Evolutionary conservation across 352 stramenopile species (phyloP).

Genomic region (Blastocystis sp.): DNA sequence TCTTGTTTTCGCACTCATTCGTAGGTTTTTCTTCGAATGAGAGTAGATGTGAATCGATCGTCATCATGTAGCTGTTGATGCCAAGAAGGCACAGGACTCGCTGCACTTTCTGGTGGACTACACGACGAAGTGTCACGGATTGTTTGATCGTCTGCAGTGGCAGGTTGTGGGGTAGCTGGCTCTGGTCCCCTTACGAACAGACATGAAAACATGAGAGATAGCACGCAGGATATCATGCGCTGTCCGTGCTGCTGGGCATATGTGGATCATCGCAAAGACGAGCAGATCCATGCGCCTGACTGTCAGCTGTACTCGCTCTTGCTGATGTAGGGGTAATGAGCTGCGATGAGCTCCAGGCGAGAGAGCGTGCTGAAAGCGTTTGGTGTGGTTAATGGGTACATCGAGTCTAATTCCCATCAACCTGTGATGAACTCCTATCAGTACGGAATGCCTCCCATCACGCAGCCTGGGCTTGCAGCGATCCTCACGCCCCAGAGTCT

Average conservation of each 20-base stretch:
- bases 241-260: conserved; percentile 28
- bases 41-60: neutral
- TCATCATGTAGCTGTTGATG: neutral
- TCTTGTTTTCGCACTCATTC: neutral
- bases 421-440: neutral
- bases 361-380: neutral
- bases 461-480: neutral
- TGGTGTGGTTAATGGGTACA: neutral
- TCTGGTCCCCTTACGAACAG: neutral
- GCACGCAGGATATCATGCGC: neutral
- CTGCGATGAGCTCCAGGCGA: neutral
- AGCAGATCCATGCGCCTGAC: neutral
- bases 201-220: conserved; percentile 5
- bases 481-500: neutral
- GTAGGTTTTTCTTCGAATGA: neutral
- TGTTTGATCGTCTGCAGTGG: neutral
- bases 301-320: neutral
- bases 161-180: conserved; percentile 4
- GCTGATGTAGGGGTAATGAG: neutral
- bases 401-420: neutral
- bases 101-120: neutral
- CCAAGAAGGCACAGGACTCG: neutral
- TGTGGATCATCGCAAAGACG: neutral
- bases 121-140: neutral
- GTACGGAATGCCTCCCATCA: neutral